phyloP scores from a whole-genome alignment of 208 protist species.

The Plasmodiophora brassicae region DNA sequence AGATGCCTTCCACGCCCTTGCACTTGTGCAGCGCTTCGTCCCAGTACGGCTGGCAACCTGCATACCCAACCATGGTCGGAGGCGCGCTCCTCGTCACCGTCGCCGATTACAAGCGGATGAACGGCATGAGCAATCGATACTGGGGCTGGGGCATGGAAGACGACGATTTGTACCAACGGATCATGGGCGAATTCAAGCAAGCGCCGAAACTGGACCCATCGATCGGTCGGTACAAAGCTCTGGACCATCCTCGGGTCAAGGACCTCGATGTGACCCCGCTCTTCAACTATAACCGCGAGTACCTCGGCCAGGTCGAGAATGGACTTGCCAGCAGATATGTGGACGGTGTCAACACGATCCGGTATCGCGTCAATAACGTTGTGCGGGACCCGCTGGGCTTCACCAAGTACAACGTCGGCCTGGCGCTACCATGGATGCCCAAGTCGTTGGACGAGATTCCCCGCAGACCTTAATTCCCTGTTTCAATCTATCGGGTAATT shows the following conservation, averaged over 20 bases:
- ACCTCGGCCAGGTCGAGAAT: not conserved
- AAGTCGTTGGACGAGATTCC: not conserved
- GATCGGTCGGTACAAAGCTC: slow-evolving; percentile 1
- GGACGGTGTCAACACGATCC: not conserved
- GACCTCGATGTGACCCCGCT: not conserved
- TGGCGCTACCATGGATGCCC: not conserved
- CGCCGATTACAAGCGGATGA: not conserved
- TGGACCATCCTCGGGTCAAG: not conserved
- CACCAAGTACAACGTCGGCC: slow-evolving; percentile 7
- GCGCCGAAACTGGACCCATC: not conserved
- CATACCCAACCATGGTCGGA: not conserved
- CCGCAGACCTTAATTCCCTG: no score
- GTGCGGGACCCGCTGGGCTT: not conserved
- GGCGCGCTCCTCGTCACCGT: not conserved
- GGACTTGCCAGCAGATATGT: not conserved
- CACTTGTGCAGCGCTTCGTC: not conserved
- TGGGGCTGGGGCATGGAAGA: slow-evolving; percentile 24
- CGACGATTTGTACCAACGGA: not conserved
- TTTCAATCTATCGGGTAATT: not conserved
- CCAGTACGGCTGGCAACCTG: slow-evolving; percentile 19
- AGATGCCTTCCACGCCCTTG: not conserved
- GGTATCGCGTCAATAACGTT: not conserved
- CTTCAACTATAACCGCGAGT: not conserved
- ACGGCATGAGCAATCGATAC: not conserved
- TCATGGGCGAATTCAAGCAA: not conserved